Evolutionary conservation across 192 early-diverging fungal genomes (phyloP), one percentile per base, ranked within the genome.

Genomic region (Backusella luteola): DNA sequence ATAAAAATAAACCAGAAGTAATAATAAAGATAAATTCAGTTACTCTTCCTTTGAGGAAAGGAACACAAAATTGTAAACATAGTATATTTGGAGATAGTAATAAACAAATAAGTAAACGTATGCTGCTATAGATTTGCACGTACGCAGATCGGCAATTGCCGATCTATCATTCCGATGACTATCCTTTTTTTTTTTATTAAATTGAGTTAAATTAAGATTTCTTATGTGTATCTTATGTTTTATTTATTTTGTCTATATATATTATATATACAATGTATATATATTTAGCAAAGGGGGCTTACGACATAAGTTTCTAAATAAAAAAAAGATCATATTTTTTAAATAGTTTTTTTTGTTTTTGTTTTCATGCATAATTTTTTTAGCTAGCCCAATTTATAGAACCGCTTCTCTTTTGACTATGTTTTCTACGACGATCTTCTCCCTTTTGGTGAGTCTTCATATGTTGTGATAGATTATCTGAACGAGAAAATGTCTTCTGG

Each of bases 401-500:
- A 56, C n/a, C 21, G 53, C 11, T 56, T 56, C 53, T 39, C 17
- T 66, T 59, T 32, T 3, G 32, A 32, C 32, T 32, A 15, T 49
- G 63, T 75, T 68, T 39, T 41, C 75, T 39, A 15, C 76, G 67
- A 29, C 73, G 63, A 49, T 76, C 74, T 21, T 80, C 73, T 8
- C 53, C 67, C 14, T 75, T 73, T 68, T 80, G 79, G 66, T 84
- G 82, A 12, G 80, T 84, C 38, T 82, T 84, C 52, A 89, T 75
- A 76, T 94, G 93, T 74, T 86, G 85, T 26, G 85, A 77, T 49
- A 94, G 76, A 66, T 92, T 89, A 73, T 93, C 92, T 8, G 84
- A 85, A 29, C 91, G 80, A 9, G 88, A 86, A 83, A 94, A 94
- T 3, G 71, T 71, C 67, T 89, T 88, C 35, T 79, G 79, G 67